Conservation (phyloP, 2,329 filamentous ascomycete genomes). For the Talaromyces islandicus region DNA sequence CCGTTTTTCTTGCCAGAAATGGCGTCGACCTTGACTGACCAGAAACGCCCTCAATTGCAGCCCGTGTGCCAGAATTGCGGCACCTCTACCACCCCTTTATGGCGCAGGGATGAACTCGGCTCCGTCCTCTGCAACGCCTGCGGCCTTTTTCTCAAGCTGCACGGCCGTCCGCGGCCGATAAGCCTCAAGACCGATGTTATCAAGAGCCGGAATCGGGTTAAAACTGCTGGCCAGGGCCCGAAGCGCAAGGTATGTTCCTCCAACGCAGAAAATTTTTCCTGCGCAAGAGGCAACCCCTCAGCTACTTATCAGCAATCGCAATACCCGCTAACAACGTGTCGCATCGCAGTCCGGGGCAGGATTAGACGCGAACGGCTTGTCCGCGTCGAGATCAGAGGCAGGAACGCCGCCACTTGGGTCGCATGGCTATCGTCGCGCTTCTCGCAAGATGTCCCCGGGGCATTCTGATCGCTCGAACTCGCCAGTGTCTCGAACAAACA, state of each 20-base stretch:
- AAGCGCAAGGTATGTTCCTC: constrained; percentile 70
- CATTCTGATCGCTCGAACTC: constrained; percentile 70
- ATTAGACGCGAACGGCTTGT: constrained; percentile 53
- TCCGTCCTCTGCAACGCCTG: constrained; percentile 98
- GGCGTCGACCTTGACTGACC: constrained; percentile 45
- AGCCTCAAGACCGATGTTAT: constrained; percentile 98
- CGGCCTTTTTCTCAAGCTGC: constrained; percentile 93
- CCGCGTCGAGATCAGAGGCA: constrained; percentile 51
- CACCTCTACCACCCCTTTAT: constrained; percentile 91
- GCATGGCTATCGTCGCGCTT: constrained; percentile 57
- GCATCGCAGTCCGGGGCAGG: constrained; percentile 34
- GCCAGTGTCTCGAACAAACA: constrained; percentile 71
- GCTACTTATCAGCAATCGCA: constrained; percentile 11
- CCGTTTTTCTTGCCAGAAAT: constrained; percentile 20
- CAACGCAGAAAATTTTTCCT: constrained; percentile 19
- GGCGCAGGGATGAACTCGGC: constrained; percentile 93
- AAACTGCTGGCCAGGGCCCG: constrained; percentile 71
- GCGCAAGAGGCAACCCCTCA: constrained; percentile 7
- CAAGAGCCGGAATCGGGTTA: constrained; percentile 97
- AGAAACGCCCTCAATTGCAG: constrained; percentile 62
- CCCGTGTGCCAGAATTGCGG: constrained; percentile 94
- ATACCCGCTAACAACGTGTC: constrained; percentile 20
- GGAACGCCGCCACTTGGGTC: constrained; percentile 52
- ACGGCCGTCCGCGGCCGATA: constrained; percentile 86
- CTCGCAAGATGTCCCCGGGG: constrained; percentile 67